A percentile compares a stretch with the other conserved stretches of the same genome.
These are phyloP conservation scores for Blepharisma japonicum DNA, from an alignment of 73 alveolate species.

Conservation along the genomic window DNA sequence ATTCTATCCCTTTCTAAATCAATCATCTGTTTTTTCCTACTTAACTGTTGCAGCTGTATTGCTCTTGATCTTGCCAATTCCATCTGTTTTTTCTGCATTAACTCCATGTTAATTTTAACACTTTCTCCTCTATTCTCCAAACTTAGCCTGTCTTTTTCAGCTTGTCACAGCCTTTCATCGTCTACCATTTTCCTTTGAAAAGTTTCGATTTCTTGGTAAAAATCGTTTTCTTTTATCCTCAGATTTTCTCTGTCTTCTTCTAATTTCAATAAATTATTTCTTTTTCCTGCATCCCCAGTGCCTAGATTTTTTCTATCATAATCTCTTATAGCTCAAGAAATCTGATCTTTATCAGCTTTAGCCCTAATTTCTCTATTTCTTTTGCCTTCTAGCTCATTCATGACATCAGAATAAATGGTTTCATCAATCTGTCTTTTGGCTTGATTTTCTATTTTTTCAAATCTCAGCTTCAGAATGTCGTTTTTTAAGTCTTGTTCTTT, in stretches of 20 bases:
- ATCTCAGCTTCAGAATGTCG: too few species aligned
- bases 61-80: constrained; percentile 55
- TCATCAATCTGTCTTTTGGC: constrained; percentile 60
- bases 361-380: constrained; percentile 76
- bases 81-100: constrained; percentile 39
- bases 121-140: constrained; percentile 38
- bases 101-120: constrained; percentile 28
- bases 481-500: too few species aligned
- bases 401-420: constrained; percentile 46
- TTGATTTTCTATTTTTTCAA: constrained; percentile 41
- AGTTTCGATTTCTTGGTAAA: constrained; percentile 66
- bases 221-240: constrained; percentile 59
- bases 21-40: constrained; percentile 59
- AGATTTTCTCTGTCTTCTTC: constrained; percentile 72
- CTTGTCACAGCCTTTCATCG: neutral
- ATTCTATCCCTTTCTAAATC: constrained; percentile 68
- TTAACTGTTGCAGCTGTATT: constrained; percentile 50
- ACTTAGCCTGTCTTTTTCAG: neutral
- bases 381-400: constrained; percentile 65
- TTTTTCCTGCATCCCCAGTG: constrained; percentile 62
- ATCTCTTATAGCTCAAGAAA: constrained; percentile 66
- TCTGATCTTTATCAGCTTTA: constrained; percentile 68
- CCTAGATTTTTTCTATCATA: constrained; percentile 65
- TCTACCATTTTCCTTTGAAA: neutral
- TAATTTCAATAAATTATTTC: constrained; percentile 64